Percentiles rank a stretch among this genome's conserved stretches.
Evolutionary conservation across 208 protist species (phyloP).

Genomic region (Leishmania tarentolae): DNA sequence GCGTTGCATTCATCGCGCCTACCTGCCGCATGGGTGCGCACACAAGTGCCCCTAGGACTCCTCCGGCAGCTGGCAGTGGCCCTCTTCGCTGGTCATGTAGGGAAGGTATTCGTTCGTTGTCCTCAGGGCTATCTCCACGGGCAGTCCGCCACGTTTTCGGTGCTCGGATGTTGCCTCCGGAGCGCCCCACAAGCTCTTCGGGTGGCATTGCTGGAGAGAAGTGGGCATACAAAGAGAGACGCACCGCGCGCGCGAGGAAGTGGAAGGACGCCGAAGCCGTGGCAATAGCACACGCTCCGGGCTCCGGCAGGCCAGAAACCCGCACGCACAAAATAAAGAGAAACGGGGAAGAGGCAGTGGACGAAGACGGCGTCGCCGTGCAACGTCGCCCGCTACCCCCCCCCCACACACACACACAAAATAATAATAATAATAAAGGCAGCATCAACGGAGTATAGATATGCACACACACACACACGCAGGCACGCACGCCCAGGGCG

Average conservation of each 20-base stretch:
- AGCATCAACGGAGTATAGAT: no score
- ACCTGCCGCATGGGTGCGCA: neutral
- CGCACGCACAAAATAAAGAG: no score
- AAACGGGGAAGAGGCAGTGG: no score
- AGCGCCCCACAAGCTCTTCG: neutral
- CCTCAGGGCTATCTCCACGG: neutral
- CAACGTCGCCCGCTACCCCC: no score
- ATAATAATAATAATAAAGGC: no score
- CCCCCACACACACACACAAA: no score
- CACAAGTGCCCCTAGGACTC: neutral
- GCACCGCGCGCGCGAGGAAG: neutral
- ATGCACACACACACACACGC: no score
- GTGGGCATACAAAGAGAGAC: neutral
- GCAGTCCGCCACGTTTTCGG: neutral
- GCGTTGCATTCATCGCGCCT: neutral
- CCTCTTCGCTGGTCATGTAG: neutral
- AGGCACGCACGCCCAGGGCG: no score
- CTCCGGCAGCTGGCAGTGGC: neutral
- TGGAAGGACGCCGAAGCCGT: neutral
- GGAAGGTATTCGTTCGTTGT: neutral
- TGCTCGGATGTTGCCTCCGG: neutral
- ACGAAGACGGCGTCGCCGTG: no score
- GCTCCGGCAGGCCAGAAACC: neutral
- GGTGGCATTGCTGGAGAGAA: neutral
- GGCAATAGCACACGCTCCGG: neutral